Evolutionary conservation across 495 filamentous ascomycete genomes (phyloP).

Genomic region (Penicillium nucicola): DNA sequence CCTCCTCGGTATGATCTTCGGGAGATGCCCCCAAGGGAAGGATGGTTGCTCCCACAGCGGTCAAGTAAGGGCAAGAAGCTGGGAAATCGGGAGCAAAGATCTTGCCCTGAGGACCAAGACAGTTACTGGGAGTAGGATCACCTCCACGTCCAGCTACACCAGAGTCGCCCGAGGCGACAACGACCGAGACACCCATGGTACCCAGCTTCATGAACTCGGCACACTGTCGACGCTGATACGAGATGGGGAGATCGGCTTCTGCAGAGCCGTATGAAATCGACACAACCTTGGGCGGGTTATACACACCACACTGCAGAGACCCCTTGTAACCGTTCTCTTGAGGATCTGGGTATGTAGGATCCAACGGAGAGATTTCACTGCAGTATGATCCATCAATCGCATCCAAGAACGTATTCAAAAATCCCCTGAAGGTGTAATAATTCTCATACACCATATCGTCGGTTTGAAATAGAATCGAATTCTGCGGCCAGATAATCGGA

Average conservation of each 20-base stretch:
- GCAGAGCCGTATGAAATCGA: constrained; percentile 56
- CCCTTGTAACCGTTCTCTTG: constrained; percentile 53
- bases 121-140: constrained; percentile 33
- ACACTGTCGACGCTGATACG: constrained; percentile 56
- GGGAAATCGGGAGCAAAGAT: constrained; percentile 51
- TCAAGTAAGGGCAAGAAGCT: constrained; percentile 49
- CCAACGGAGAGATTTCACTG: constrained; percentile 30
- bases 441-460: constrained; percentile 52
- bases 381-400: constrained; percentile 63
- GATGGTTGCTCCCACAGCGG: constrained; percentile 48
- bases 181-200: constrained; percentile 56
- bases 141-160: constrained; percentile 50
- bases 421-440: constrained; percentile 34
- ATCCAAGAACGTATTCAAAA: constrained; percentile 52
- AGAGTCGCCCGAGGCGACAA: constrained; percentile 60
- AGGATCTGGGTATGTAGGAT: constrained; percentile 55
- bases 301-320: constrained; percentile 57
- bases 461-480: constrained; percentile 54
- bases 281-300: constrained; percentile 57
- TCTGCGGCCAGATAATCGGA: constrained; percentile 56
- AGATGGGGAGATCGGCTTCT: constrained; percentile 48
- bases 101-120: constrained; percentile 37
- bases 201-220: constrained; percentile 64
- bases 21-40: constrained; percentile 35
- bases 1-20: constrained; percentile 36